Evolutionary conservation across 192 early-diverging fungal species (phyloP).

Genomic region (Coemansia interrupta): DNA sequence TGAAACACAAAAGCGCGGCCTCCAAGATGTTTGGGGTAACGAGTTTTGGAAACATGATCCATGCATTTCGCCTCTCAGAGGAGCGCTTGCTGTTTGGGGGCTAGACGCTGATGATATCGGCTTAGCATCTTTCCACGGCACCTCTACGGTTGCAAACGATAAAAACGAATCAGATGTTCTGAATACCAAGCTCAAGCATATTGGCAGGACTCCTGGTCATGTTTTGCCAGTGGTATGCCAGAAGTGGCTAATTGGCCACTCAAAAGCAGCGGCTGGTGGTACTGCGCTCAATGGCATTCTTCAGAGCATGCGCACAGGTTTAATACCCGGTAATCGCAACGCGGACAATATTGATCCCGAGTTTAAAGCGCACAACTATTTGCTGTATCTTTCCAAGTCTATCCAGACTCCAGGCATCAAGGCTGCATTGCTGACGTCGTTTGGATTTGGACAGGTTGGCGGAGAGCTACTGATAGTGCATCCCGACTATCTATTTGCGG

Average conservation of each 20-base stretch:
- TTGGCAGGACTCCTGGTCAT: slow-evolving; percentile 80
- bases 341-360: slow-evolving; percentile 41
- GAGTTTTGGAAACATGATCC: slow-evolving; percentile 77
- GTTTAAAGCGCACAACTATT: slow-evolving; percentile 71
- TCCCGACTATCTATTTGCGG: slow-evolving; percentile 62
- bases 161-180: slow-evolving; percentile 87
- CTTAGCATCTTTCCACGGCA: slow-evolving; percentile 90
- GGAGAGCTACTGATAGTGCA: slow-evolving; percentile 60
- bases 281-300: slow-evolving; percentile 90
- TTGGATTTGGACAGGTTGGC: slow-evolving; percentile 68
- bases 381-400: slow-evolving; percentile 72
- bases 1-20: too few species aligned
- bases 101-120: slow-evolving; percentile 85
- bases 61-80: slow-evolving; percentile 76
- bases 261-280: slow-evolving; percentile 86
- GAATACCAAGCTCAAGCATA: slow-evolving; percentile 78
- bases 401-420: slow-evolving; percentile 64
- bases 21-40: slow-evolving; percentile 18
- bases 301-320: slow-evolving; percentile 73
- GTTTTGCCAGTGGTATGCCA: slow-evolving; percentile 75
- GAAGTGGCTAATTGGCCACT: slow-evolving; percentile 84
- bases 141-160: slow-evolving; percentile 91
- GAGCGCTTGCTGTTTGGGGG: slow-evolving; percentile 77
- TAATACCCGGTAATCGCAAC: slow-evolving; percentile 88
- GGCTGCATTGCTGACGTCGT: slow-evolving; percentile 60